These are phyloP conservation scores for Leishmania amazonensis DNA, from an alignment of 208 protist species.

Conservation along the genomic window DNA sequence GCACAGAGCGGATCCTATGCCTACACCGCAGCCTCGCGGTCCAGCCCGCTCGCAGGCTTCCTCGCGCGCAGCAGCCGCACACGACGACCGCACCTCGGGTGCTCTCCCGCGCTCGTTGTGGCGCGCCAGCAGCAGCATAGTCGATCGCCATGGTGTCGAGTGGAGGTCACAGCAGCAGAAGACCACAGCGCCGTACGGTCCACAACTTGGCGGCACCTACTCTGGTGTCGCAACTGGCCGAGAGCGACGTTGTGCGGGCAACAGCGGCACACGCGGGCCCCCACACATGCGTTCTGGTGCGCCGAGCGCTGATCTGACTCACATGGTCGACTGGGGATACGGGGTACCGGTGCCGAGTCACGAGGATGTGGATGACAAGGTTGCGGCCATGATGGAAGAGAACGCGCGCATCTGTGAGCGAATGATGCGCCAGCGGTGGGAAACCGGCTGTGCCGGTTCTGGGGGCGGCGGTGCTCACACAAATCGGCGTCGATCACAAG, in stretches of 20 bases:
- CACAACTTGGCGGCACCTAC: constrained; percentile 4
- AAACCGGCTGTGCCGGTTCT: neutral
- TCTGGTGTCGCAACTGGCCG: constrained; percentile 5
- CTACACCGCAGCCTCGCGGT: neutral
- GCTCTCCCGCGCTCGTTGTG: neutral
- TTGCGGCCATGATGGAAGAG: constrained; percentile 50
- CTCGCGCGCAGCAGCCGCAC: neutral
- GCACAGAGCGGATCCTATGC: neutral
- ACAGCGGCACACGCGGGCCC: neutral
- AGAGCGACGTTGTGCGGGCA: neutral
- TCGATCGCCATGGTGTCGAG: neutral
- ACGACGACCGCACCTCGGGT: neutral
- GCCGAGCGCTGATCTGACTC: neutral
- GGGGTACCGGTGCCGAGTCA: constrained; percentile 21
- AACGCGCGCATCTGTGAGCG: constrained; percentile 51
- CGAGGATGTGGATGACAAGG: constrained; percentile 41
- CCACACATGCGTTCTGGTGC: neutral
- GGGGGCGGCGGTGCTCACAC: neutral
- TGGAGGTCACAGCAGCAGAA: neutral
- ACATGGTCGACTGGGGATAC: constrained; percentile 21
- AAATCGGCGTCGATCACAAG: neutral
- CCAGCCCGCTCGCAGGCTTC: neutral
- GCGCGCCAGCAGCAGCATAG: constrained; percentile 1
- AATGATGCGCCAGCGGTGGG: constrained; percentile 4
- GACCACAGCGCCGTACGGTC: neutral